phyloP scores from a whole-genome alignment of 495 filamentous ascomycete species.

The Alectoria sarmentosa region DNA sequence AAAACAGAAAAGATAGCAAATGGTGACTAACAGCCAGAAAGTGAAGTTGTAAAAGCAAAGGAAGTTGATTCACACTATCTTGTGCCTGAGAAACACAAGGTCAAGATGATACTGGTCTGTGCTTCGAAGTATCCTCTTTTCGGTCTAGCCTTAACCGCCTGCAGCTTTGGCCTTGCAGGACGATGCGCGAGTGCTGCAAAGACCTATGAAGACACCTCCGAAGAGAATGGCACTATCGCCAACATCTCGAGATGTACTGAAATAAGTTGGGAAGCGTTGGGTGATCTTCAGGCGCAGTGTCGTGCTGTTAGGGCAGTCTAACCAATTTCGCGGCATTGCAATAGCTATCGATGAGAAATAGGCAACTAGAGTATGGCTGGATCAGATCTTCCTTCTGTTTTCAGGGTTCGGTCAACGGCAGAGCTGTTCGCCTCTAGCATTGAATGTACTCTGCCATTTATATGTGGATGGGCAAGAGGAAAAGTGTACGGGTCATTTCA shows the following conservation, averaged over 20 bases:
- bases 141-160: neutral
- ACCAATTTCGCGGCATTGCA: neutral
- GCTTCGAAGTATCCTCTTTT: slow-evolving; percentile 4
- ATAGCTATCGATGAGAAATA: neutral
- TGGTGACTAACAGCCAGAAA: neutral
- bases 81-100: neutral
- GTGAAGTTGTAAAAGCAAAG: neutral
- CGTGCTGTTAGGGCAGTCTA: neutral
- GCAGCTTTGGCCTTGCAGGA: neutral
- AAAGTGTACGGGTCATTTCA: neutral
- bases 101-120: neutral
- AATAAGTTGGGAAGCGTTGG: neutral
- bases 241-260: neutral
- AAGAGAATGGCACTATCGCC: neutral
- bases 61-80: neutral
- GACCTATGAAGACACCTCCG: neutral
- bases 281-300: neutral
- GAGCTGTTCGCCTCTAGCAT: neutral
- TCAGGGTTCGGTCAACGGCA: neutral
- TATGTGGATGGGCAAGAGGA: neutral
- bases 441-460: neutral
- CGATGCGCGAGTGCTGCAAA: neutral
- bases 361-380: neutral
- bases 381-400: neutral
- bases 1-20: neutral